phyloP scores from a whole-genome alignment of 192 early-diverging fungal genomes.

The Umbelopsis sp. region DNA sequence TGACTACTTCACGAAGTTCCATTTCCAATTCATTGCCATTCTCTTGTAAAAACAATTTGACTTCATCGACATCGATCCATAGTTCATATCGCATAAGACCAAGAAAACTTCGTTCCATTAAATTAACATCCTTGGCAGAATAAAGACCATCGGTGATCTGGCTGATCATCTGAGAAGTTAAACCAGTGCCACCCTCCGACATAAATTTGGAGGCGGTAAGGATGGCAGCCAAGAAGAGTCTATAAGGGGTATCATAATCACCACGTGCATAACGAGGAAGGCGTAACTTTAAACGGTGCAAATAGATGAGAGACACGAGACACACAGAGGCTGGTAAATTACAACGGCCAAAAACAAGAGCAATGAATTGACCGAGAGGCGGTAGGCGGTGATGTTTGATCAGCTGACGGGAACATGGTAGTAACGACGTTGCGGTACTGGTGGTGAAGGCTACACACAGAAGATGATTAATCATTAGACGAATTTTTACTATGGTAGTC shows the following conservation, averaged over 20 bases:
- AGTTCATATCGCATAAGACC: conserved; percentile 56
- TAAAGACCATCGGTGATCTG: conserved; percentile 54
- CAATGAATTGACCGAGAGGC: conserved; percentile 39
- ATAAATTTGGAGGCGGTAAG: conserved; percentile 70
- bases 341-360: conserved; percentile 26
- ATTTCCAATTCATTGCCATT: conserved; percentile 40
- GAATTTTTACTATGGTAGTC: too few relatives aligned
- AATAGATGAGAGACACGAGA: conserved; percentile 68
- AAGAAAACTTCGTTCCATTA: conserved; percentile 60
- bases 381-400: conserved; percentile 29
- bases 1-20: conserved; percentile 31
- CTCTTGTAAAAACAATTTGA: conserved; percentile 41
- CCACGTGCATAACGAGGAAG: conserved; percentile 65
- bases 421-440: conserved; percentile 30
- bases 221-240: conserved; percentile 70
- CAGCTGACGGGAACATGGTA: conserved; percentile 29
- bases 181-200: conserved; percentile 45
- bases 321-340: conserved; percentile 37
- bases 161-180: conserved; percentile 36
- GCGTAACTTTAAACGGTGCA: conserved; percentile 66
- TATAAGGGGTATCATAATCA: conserved; percentile 71
- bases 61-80: conserved; percentile 52
- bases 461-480: neutral
- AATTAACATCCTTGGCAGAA: conserved; percentile 54
- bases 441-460: conserved; percentile 30